Evolutionary conservation across 805 yeast species (phyloP).

Genomic region (Candida anglica): DNA sequence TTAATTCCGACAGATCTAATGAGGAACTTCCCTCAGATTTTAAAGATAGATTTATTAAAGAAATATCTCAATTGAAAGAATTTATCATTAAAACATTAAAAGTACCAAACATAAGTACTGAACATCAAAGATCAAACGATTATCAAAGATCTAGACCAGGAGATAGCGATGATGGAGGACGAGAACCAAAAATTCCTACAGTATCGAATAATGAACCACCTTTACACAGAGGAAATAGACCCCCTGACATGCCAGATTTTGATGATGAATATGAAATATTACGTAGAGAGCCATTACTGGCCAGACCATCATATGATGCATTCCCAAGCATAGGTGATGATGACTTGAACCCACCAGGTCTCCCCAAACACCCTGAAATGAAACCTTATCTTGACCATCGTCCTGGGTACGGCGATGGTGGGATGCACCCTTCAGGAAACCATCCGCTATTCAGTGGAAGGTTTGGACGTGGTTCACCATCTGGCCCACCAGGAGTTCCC

Average conservation of each 20-base stretch:
- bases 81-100: neutral
- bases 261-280: constrained; percentile 48
- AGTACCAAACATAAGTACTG: too few relatives aligned
- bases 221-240: too few relatives aligned
- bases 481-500: constrained; percentile 26
- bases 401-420: constrained; percentile 29
- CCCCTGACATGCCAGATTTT: constrained; percentile 46
- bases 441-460: constrained; percentile 46
- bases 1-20: too few relatives aligned
- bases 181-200: neutral
- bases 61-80: neutral
- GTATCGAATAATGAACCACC: too few relatives aligned
- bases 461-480: constrained; percentile 15
- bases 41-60: neutral
- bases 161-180: neutral
- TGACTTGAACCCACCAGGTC: constrained; percentile 48
- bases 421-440: constrained; percentile 50
- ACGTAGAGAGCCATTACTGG: constrained; percentile 9
- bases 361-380: constrained; percentile 37
- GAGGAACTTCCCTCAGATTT: neutral
- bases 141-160: too few relatives aligned
- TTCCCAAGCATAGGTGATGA: constrained; percentile 42
- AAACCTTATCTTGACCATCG: constrained; percentile 43
- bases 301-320: constrained; percentile 1
- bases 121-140: too few relatives aligned